These are phyloP conservation scores for Erigeron canadensis DNA, from an alignment of 129 eudicot species.

Conservation along the genomic window DNA sequence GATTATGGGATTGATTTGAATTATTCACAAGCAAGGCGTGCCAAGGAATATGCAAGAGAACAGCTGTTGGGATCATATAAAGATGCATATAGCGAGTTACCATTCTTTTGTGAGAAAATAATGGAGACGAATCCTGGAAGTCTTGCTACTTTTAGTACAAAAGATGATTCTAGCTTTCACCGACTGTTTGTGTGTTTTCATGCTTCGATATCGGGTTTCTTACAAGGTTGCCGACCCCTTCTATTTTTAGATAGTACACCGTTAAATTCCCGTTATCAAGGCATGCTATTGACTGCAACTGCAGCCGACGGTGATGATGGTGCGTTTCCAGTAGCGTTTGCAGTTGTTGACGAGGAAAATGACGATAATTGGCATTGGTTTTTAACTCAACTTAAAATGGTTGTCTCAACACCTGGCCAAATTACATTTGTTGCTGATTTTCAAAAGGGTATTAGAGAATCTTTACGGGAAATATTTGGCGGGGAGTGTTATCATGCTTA, in stretches of 20 bases:
- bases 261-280: constrained; percentile 57
- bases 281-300: constrained; percentile 54
- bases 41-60: constrained; percentile 48
- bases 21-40: constrained; percentile 53
- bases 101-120: constrained; percentile 51
- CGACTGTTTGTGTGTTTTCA: constrained; percentile 55
- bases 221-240: constrained; percentile 62
- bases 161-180: constrained; percentile 61
- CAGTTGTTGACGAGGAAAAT: constrained; percentile 55
- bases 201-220: constrained; percentile 51
- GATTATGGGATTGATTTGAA: constrained; percentile 55
- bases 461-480: constrained; percentile 44
- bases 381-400: constrained; percentile 41
- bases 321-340: constrained; percentile 60
- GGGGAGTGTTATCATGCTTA: constrained; percentile 52
- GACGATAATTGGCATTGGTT: constrained; percentile 69
- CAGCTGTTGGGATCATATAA: constrained; percentile 54
- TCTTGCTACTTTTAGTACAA: constrained; percentile 53
- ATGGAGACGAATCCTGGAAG: constrained; percentile 59
- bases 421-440: constrained; percentile 58
- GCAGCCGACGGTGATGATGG: constrained; percentile 63
- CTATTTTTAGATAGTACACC: constrained; percentile 52
- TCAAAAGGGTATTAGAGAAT: constrained; percentile 48
- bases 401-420: constrained; percentile 35
- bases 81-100: constrained; percentile 50